phyloP scores from a whole-genome alignment of 2,329 filamentous ascomycete genomes.

The Trichoderma brevicompactum region DNA sequence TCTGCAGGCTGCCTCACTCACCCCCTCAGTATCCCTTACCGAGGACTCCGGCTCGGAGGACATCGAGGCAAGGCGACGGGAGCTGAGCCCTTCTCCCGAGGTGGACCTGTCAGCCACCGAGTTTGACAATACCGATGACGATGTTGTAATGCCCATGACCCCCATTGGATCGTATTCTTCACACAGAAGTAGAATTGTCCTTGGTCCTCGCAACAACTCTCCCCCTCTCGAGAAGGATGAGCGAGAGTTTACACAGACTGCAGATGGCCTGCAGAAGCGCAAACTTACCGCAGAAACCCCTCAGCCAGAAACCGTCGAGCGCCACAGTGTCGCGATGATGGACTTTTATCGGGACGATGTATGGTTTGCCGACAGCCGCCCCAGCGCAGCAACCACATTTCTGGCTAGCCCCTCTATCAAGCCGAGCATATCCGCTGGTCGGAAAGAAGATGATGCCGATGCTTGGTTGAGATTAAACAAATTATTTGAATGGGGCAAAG shows the following conservation, averaged over 20 bases:
- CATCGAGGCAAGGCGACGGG: conserved; percentile 67
- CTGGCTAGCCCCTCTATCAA: conserved; percentile 60
- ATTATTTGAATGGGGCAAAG: conserved; percentile 64
- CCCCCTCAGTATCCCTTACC: conserved; percentile 76
- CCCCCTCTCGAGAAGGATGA: conserved; percentile 93
- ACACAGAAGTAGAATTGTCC: conserved; percentile 45
- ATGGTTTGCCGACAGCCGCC: conserved; percentile 56
- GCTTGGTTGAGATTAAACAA: conserved; percentile 49
- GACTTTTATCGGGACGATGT: conserved; percentile 53
- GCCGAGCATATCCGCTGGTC: conserved; percentile 39
- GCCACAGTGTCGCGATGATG: conserved; percentile 34
- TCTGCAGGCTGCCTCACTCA: conserved; percentile 62
- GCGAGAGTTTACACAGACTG: conserved; percentile 95
- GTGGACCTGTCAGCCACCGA: conserved; percentile 88
- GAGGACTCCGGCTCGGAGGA: conserved; percentile 66
- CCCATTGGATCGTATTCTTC: conserved; percentile 68
- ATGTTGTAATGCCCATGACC: conserved; percentile 61
- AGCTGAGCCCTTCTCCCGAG: conserved; percentile 88
- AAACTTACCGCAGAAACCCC: conserved; percentile 56
- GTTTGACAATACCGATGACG: conserved; percentile 73
- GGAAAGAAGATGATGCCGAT: conserved; percentile 47
- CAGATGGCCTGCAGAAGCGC: conserved; percentile 75
- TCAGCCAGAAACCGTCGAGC: conserved; percentile 39
- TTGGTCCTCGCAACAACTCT: conserved; percentile 68
- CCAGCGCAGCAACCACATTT: conserved; percentile 47